These are phyloP conservation scores for Cunninghamia lanceolata DNA, from an alignment of 75 land plant genomes.

Conservation along the genomic window DNA sequence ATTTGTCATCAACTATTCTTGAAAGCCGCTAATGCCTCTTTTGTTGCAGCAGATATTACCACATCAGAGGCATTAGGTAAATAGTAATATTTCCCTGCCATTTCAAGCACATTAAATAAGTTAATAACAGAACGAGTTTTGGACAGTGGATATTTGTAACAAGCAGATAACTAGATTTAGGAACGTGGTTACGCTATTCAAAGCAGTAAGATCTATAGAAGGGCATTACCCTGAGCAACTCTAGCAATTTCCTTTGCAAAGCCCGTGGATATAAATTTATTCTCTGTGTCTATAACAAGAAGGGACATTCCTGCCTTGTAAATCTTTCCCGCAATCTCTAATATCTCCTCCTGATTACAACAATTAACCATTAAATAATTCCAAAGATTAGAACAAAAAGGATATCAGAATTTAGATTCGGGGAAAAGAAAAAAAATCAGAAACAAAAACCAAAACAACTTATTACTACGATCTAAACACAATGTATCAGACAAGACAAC, in stretches of 20 bases:
- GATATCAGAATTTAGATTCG: neutral
- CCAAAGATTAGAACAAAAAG: neutral
- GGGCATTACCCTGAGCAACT: conserved; percentile 86
- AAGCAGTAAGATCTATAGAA: neutral
- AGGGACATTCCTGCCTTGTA: conserved; percentile 98
- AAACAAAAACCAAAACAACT: neutral
- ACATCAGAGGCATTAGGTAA: conserved; percentile 98
- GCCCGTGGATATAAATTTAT: conserved; percentile 99
- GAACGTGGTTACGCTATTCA: neutral
- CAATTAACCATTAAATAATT: neutral
- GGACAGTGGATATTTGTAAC: neutral
- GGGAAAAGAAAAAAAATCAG: neutral
- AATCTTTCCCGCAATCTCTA: conserved; percentile 96
- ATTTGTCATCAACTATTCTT: conserved; percentile 49
- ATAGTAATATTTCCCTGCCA: conserved; percentile 93
- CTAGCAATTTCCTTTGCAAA: conserved; percentile 98
- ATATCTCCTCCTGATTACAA: conserved; percentile 77
- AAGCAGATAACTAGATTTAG: neutral
- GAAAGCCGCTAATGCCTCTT: conserved; percentile 73
- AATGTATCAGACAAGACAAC: neutral
- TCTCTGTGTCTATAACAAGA: conserved; percentile 96
- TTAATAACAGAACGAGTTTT: neutral
- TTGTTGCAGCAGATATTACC: conserved; percentile 91
- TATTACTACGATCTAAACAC: neutral
- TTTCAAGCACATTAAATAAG: neutral